A percentile compares a stretch with the other conserved stretches of the same genome.
phyloP scores from a whole-genome alignment of 202 grass and related monocot species.

The Brachypodium distachyon region DNA sequence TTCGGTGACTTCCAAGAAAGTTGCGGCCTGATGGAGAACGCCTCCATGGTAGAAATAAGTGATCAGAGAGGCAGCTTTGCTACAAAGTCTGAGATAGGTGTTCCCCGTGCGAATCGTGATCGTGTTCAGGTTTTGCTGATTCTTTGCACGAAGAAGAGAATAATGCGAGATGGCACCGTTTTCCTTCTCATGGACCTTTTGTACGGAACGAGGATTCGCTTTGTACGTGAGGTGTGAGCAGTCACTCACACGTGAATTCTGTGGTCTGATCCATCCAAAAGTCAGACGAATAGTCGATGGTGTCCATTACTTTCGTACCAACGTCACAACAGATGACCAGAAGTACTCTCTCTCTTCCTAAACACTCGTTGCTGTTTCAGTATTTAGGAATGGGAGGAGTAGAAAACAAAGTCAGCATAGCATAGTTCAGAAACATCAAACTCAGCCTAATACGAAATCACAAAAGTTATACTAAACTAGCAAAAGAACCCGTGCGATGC shows the following conservation, averaged over 20 bases:
- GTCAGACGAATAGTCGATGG: no score
- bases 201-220: background rate
- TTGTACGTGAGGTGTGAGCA: constrained; percentile 2
- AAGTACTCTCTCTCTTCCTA: no score
- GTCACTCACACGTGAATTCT: background rate
- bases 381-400: no score
- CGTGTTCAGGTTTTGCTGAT: background rate
- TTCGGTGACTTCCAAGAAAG: constrained; percentile 92
- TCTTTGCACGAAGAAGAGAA: constrained; percentile 8
- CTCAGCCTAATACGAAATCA: no score
- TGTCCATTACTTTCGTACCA: no score
- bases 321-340: no score
- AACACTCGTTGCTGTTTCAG: no score
- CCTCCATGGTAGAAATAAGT: constrained; percentile 21
- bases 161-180: constrained; percentile 5
- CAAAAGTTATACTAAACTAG: no score
- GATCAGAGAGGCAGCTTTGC: background rate
- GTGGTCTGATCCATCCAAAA: no score
- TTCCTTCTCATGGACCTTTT: constrained; percentile 15
- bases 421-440: no score
- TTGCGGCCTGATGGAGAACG: constrained; percentile 45
- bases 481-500: no score
- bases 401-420: no score
- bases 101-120: background rate
- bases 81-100: background rate